A percentile compares a stretch with the other conserved stretches of the same genome.
phyloP scores from a whole-genome alignment of 2,329 filamentous ascomycete species.

The Aspergillus hiratsukae region DNA sequence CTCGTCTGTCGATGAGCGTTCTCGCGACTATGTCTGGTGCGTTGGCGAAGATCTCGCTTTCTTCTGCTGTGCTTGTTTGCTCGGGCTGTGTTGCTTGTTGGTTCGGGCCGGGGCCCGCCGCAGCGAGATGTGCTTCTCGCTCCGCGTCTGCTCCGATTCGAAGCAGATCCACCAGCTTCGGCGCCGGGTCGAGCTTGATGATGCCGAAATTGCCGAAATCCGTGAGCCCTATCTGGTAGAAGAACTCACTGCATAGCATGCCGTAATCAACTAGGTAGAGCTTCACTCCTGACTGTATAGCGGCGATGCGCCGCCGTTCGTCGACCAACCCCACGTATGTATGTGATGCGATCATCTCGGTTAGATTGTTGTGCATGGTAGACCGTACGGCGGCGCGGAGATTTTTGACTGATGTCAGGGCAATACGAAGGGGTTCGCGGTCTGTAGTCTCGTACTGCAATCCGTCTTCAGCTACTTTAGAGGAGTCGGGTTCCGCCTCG shows the following conservation, averaged over 20 bases:
- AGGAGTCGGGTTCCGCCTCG: slow-evolving; percentile 29
- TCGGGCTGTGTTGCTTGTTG: slow-evolving; percentile 3
- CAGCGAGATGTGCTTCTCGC: slow-evolving; percentile 40
- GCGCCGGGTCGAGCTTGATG: slow-evolving; percentile 73
- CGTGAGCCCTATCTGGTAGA: slow-evolving; percentile 90
- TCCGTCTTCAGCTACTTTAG: slow-evolving; percentile 40
- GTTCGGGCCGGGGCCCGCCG: neutral
- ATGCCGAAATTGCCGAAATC: slow-evolving; percentile 93
- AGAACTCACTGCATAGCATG: slow-evolving; percentile 78
- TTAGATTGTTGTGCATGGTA: slow-evolving; percentile 76
- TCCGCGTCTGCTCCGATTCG: slow-evolving; percentile 69
- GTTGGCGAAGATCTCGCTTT: slow-evolving; percentile 58
- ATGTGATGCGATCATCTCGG: slow-evolving; percentile 79
- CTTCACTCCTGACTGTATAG: slow-evolving; percentile 88
- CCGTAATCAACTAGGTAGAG: slow-evolving; percentile 93
- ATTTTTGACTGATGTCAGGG: slow-evolving; percentile 78
- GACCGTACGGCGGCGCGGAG: slow-evolving; percentile 77
- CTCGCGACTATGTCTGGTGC: slow-evolving; percentile 62
- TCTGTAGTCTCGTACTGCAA: slow-evolving; percentile 69
- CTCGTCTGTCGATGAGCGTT: slow-evolving; percentile 68
- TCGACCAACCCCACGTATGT: slow-evolving; percentile 95
- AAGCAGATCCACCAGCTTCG: slow-evolving; percentile 68
- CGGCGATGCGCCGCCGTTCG: slow-evolving; percentile 77
- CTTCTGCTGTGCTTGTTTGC: slow-evolving; percentile 32
- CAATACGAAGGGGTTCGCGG: slow-evolving; percentile 64